Evolutionary conservation across 495 filamentous ascomycete genomes (phyloP).

Genomic region (Umbilicaria muhlenbergii): DNA sequence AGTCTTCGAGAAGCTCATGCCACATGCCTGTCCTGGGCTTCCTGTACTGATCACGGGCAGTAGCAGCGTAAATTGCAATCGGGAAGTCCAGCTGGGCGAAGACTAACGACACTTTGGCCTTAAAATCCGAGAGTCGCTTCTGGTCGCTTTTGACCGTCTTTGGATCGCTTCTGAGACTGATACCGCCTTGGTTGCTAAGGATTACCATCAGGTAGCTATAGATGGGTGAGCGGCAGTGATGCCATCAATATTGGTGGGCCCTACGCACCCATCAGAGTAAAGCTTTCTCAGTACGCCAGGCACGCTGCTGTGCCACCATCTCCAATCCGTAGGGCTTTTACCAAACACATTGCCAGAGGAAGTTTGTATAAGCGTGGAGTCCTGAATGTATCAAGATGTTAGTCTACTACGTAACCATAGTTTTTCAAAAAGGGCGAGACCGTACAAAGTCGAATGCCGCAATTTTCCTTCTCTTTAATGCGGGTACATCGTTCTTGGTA

Average conservation of each 20-base stretch:
- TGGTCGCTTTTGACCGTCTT: slow-evolving; percentile 51
- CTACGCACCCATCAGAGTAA: slow-evolving; percentile 50
- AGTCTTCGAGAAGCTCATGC: slow-evolving; percentile 62
- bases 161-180: slow-evolving; percentile 54
- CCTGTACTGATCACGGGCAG: slow-evolving; percentile 59
- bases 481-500: slow-evolving; percentile 6
- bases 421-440: neutral
- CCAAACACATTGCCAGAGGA: slow-evolving; percentile 68
- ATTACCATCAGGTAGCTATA: slow-evolving; percentile 61
- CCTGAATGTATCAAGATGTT: slow-evolving; percentile 29
- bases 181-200: slow-evolving; percentile 74
- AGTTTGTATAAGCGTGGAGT: slow-evolving; percentile 72
- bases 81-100: slow-evolving; percentile 62
- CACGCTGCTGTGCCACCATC: slow-evolving; percentile 76
- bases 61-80: slow-evolving; percentile 70
- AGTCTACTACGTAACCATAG: neutral
- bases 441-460: slow-evolving; percentile 85
- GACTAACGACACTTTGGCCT: slow-evolving; percentile 54
- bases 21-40: slow-evolving; percentile 90
- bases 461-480: slow-evolving; percentile 39
- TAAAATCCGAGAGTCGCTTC: slow-evolving; percentile 57
- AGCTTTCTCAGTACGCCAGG: slow-evolving; percentile 48
- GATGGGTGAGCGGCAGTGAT: neutral
- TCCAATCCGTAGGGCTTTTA: slow-evolving; percentile 64
- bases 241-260: neutral